phyloP scores from a whole-genome alignment of 345 rosid species.

The Geranium brycei region DNA sequence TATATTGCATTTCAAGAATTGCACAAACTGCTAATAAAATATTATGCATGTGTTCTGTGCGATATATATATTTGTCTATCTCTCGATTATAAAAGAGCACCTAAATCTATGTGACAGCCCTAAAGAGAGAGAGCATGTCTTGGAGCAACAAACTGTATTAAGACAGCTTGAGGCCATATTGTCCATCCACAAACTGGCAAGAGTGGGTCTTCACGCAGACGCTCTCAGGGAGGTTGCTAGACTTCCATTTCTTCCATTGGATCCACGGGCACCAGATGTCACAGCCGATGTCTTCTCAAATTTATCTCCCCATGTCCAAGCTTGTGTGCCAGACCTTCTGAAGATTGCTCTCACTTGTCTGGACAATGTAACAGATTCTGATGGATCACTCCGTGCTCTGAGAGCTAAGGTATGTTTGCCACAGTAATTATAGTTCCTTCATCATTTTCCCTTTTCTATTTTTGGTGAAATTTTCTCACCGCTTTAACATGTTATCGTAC shows the following conservation, averaged over 20 bases:
- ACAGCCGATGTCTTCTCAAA: slow-evolving; percentile 41
- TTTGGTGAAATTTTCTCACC: too few species aligned
- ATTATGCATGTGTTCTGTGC: too few species aligned
- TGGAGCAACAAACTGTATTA: slow-evolving; percentile 79
- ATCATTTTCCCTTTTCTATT: too few species aligned
- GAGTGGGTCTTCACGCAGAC: slow-evolving; percentile 57
- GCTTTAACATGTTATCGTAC: too few species aligned
- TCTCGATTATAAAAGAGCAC: too few species aligned
- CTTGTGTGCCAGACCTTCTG: slow-evolving; percentile 79
- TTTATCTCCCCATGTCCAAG: slow-evolving; percentile 72
- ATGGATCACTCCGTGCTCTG: slow-evolving; percentile 83
- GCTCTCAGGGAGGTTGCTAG: slow-evolving; percentile 84
- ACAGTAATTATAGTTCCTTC: too few species aligned
- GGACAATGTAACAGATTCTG: slow-evolving; percentile 75
- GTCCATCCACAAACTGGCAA: slow-evolving; percentile 60
- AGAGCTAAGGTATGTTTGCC: slow-evolving; percentile 63
- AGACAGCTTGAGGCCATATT: slow-evolving; percentile 94
- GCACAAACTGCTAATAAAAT: too few species aligned
- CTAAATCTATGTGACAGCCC: slow-evolving; percentile 31
- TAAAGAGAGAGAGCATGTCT: slow-evolving; percentile 64
- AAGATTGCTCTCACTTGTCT: slow-evolving; percentile 70
- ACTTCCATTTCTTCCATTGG: slow-evolving; percentile 79
- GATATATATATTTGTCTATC: too few species aligned
- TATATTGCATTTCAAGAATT: too few species aligned
- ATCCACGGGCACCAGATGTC: slow-evolving; percentile 63